Evolutionary conservation across 2,329 filamentous ascomycete species (phyloP).

Genomic region (Clonostachys rosea): DNA sequence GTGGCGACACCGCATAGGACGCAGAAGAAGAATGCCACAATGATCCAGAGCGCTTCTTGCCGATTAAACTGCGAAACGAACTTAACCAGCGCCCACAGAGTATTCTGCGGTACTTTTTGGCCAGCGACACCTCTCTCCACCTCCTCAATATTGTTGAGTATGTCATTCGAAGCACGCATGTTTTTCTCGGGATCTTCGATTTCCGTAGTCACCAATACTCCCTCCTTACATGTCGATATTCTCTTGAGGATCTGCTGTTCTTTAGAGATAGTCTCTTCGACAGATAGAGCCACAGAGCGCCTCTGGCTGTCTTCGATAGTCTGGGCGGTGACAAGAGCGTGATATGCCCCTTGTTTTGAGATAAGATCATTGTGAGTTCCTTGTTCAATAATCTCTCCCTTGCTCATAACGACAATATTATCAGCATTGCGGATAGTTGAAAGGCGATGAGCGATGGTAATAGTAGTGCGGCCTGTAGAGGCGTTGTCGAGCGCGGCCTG

Average conservation of each 20-base stretch:
- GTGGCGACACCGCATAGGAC: slow-evolving; percentile 79
- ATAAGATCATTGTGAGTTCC: slow-evolving; percentile 82
- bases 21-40: slow-evolving; percentile 67
- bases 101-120: slow-evolving; percentile 43
- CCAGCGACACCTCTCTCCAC: too few relatives aligned
- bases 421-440: slow-evolving; percentile 93
- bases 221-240: too few relatives aligned
- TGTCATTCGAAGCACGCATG: too few relatives aligned
- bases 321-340: slow-evolving; percentile 82
- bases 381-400: slow-evolving; percentile 86
- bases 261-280: too few relatives aligned
- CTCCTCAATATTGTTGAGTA: too few relatives aligned
- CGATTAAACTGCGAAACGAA: slow-evolving; percentile 78
- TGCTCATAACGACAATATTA: slow-evolving; percentile 91
- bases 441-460: slow-evolving; percentile 91
- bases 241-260: slow-evolving; percentile 4
- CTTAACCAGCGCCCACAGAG: slow-evolving; percentile 71
- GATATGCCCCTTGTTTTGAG: slow-evolving; percentile 66
- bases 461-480: slow-evolving; percentile 86
- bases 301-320: slow-evolving; percentile 18
- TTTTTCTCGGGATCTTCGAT: slow-evolving; percentile 17
- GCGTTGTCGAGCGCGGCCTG: slow-evolving; percentile 88
- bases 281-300: too few relatives aligned
- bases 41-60: slow-evolving; percentile 68
- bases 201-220: too few relatives aligned